phyloP scores from a whole-genome alignment of 345 rosid genomes.

The Linum trigynum region DNA sequence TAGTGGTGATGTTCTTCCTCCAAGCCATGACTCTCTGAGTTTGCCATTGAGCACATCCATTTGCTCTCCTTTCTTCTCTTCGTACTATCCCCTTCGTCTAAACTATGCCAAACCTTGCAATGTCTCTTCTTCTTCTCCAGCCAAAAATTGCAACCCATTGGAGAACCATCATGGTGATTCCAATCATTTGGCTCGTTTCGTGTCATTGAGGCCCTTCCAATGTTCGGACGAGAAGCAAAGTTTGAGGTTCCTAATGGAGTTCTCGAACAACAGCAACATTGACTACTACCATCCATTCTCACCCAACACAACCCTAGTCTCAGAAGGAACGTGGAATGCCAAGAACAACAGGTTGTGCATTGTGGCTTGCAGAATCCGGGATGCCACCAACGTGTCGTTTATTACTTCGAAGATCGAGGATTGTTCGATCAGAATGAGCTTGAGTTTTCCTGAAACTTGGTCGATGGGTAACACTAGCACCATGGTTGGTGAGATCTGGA shows the following conservation, averaged over 20 bases:
- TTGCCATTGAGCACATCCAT: slow-evolving; percentile 13
- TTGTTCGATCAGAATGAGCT: slow-evolving; percentile 24
- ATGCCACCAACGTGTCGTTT: not conserved
- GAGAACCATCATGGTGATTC: slow-evolving; percentile 6
- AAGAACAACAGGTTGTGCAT: slow-evolving; percentile 15
- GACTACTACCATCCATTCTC: slow-evolving; percentile 7
- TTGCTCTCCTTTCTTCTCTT: slow-evolving; percentile 11
- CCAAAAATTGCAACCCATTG: slow-evolving; percentile 18
- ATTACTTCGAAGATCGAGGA: slow-evolving; percentile 16
- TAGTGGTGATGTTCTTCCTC: slow-evolving; percentile 2
- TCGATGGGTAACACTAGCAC: slow-evolving; percentile 16
- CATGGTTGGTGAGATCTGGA: slow-evolving; percentile 22
- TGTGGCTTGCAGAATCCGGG: slow-evolving; percentile 25
- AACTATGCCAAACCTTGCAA: slow-evolving; percentile 17
- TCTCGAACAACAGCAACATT: slow-evolving; percentile 7
- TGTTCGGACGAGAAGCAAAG: slow-evolving; percentile 19
- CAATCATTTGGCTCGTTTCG: slow-evolving; percentile 12
- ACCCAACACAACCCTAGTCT: slow-evolving; percentile 21
- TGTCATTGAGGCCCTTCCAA: slow-evolving; percentile 16
- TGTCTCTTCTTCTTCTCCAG: not conserved
- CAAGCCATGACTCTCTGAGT: not conserved
- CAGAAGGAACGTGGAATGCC: slow-evolving; percentile 29
- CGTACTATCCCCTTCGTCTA: not conserved
- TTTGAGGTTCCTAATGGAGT: slow-evolving; percentile 19
- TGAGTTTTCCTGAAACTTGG: slow-evolving; percentile 31